Evolutionary conservation across 352 stramenopile genomes (phyloP).

Genomic region (Pythium aquatile): DNA sequence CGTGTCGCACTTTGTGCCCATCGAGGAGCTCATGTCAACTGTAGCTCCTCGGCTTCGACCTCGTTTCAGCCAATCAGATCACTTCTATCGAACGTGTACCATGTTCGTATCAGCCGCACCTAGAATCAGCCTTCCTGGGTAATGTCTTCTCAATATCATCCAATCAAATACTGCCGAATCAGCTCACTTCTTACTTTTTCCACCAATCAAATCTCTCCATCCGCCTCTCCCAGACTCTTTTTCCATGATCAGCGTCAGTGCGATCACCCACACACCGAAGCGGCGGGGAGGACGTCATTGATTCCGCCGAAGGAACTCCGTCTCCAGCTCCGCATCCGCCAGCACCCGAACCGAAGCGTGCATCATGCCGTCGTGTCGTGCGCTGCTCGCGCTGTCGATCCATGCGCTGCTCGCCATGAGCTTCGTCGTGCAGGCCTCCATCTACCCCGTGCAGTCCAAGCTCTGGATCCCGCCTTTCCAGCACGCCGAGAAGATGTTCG

Average conservation of each 20-base stretch:
- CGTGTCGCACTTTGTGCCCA: slow-evolving; percentile 27
- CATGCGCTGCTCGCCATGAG: slow-evolving; percentile 3
- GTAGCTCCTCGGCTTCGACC: slow-evolving; percentile 10
- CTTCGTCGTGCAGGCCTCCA: slow-evolving; percentile 38
- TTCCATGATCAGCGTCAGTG: slow-evolving; percentile 1
- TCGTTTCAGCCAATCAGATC: slow-evolving; percentile 21
- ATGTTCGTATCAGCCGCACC: not conserved
- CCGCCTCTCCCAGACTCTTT: not conserved
- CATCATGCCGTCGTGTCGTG: slow-evolving; percentile 10
- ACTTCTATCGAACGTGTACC: not conserved
- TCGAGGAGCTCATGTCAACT: slow-evolving; percentile 20
- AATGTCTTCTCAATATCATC: not conserved
- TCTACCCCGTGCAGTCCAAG: slow-evolving; percentile 69
- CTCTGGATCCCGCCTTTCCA: slow-evolving; percentile 81
- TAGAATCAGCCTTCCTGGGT: not conserved
- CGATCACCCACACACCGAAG: not conserved
- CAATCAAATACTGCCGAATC: not conserved
- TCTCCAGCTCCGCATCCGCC: not conserved
- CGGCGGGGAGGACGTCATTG: not conserved
- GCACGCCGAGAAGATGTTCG: slow-evolving; percentile 86
- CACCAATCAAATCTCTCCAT: not conserved
- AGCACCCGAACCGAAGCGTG: not conserved
- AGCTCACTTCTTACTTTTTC: not conserved
- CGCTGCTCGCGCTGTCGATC: slow-evolving; percentile 12
- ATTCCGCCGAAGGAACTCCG: slow-evolving; percentile 1